A percentile compares a stretch with the other conserved stretches of the same genome.
phyloP scores from a whole-genome alignment of 805 yeast genomes.

The Ascoidea tarda region DNA sequence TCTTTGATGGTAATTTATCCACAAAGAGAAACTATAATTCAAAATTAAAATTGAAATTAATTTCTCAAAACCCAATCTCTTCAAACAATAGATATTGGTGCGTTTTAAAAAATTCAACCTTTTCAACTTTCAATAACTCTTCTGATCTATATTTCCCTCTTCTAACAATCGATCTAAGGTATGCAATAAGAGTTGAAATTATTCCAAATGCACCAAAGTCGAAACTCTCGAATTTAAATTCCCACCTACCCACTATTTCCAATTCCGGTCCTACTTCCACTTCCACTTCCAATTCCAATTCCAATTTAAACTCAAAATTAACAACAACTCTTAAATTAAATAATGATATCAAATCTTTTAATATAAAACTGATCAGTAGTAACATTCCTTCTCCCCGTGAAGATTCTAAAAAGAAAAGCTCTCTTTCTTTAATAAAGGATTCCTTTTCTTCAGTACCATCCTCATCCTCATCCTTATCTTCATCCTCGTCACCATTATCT shows the following conservation, averaged over 20 bases:
- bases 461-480: slow-evolving; percentile 9
- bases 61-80: background rate
- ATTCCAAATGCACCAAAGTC: slow-evolving; percentile 13
- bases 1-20: background rate
- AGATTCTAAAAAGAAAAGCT: too few species aligned
- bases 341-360: too few species aligned
- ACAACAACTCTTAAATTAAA: background rate
- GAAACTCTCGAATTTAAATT: slow-evolving; percentile 5
- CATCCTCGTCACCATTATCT: slow-evolving; percentile 3
- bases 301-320: background rate
- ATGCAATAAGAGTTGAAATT: slow-evolving; percentile 47
- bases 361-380: too few species aligned
- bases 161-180: slow-evolving; percentile 56
- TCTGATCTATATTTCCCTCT: slow-evolving; percentile 79
- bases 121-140: slow-evolving; percentile 55
- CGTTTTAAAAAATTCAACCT: slow-evolving; percentile 50
- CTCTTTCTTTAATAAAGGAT: slow-evolving; percentile 8
- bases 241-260: too few species aligned
- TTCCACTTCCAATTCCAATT: slow-evolving; percentile 2
- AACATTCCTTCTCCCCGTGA: too few species aligned
- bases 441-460: slow-evolving; percentile 5
- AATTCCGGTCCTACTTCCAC: background rate
- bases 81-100: slow-evolving; percentile 56
- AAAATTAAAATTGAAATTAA: background rate
- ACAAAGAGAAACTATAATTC: slow-evolving; percentile 1